Evolutionary conservation across 164 flowering plant genomes (phyloP), one percentile per base, ranked within the genome.

Genomic region (Nymphaea colorata): DNA sequence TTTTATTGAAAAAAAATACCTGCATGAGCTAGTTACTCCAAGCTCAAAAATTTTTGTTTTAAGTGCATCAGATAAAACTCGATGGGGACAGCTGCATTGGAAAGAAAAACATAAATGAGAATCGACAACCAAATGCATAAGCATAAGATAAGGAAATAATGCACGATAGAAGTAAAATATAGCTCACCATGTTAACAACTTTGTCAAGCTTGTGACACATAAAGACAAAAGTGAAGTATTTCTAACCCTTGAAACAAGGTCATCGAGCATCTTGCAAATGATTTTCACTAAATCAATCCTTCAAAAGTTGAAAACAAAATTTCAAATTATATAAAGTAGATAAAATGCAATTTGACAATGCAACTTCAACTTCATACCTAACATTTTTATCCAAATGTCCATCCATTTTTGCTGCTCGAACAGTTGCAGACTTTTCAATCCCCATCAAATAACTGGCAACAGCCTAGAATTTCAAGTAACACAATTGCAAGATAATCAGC

Each of bases 221-320:
- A 79, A 65, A 43, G 97, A 81, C 91, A 89, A 86, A 68, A 83
- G 60, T 65, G 69, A 68, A 43, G 82, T 86, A 74, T 78, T 75
- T 72, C 69, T 70, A 59, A 75, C 41, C 72, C 69, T 79, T 18
- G 83, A 79, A 15, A 86, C 73, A 68, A 82, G 75, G 64, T 76
- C 83, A 73, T 82, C 86, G 61, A 87, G 68, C 77, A 84, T 66
- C 66, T 73, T 69, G 81, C 95, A 88, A 60, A 94, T 74, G 62
- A 90, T 80, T 78, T 86, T 91, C 68, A 84, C 89, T 57, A 83
- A 68, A 75, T 87, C 77, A 64, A 87, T 74, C 81, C 94, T 91
- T 61, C 10, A 61, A 61, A 61, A 61, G 1, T 61, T 15, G 15
- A 16, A 61, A 5, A 61, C 6, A 25, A 15, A 61, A 7, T 5